Percentiles rank a stretch among this genome's conserved stretches.
phyloP scores from a whole-genome alignment of 768 basidiomycete species.

The Gloeopeniophorella convolvens region DNA sequence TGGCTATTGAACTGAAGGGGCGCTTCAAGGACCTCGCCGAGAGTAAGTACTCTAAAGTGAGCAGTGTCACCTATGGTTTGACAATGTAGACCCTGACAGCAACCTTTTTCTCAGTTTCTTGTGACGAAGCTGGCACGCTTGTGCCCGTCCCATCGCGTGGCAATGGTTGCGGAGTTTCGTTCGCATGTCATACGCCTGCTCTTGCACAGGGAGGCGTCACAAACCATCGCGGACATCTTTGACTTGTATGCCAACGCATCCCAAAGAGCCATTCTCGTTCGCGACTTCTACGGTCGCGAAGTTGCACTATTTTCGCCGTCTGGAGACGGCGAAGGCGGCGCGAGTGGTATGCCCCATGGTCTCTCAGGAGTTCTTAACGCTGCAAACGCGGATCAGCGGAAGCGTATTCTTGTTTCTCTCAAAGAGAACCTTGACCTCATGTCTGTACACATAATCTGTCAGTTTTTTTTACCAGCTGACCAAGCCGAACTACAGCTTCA shows the following conservation, averaged over 20 bases:
- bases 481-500: slow-evolving; percentile 51
- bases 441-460: slow-evolving; percentile 37
- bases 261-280: slow-evolving; percentile 71
- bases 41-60: slow-evolving; percentile 86
- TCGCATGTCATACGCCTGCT: slow-evolving; percentile 69
- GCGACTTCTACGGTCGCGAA: slow-evolving; percentile 91
- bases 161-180: slow-evolving; percentile 77
- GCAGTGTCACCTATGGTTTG: no score
- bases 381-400: slow-evolving; percentile 54
- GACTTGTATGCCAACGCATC: slow-evolving; percentile 84
- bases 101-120: slow-evolving; percentile 61
- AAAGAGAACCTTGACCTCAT: slow-evolving; percentile 71
- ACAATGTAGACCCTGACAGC: no score
- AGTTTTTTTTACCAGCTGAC: neutral
- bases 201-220: slow-evolving; percentile 78
- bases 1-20: slow-evolving; percentile 80
- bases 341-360: slow-evolving; percentile 59
- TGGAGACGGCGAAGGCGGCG: slow-evolving; percentile 51
- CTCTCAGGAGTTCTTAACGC: slow-evolving; percentile 62
- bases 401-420: slow-evolving; percentile 58
- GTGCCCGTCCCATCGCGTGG: slow-evolving; percentile 65
- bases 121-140: slow-evolving; percentile 73
- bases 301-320: slow-evolving; percentile 53
- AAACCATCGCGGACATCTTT: slow-evolving; percentile 81
- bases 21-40: slow-evolving; percentile 71